phyloP scores from a whole-genome alignment of 1,284 basidiomycete species.

The Amylostereum chailletii region DNA sequence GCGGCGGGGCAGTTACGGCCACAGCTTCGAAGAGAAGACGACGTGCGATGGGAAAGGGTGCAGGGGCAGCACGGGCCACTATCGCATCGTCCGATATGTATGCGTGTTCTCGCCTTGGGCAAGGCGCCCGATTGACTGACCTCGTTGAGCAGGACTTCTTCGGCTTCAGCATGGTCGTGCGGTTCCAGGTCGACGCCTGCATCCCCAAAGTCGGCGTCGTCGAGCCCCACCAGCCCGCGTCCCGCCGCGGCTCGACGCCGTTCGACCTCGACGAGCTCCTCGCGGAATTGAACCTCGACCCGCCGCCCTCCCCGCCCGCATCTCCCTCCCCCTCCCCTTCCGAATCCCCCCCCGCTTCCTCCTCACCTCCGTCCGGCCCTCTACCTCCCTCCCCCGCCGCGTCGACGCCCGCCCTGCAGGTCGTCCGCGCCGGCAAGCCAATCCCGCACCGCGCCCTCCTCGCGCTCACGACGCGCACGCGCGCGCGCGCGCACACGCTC shows the following conservation, averaged over 20 bases:
- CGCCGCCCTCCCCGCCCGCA: not conserved
- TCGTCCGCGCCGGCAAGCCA: constrained; percentile 14
- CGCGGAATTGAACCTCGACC: not conserved
- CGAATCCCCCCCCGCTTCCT: not conserved
- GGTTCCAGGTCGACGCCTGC: constrained; percentile 42
- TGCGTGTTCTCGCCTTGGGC: constrained; percentile 10
- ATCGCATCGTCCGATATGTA: constrained; percentile 29
- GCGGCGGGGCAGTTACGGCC: constrained; percentile 31
- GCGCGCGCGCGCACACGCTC: constrained; percentile 10
- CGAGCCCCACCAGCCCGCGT: not conserved
- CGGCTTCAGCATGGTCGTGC: constrained; percentile 40
- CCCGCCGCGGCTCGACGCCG: not conserved
- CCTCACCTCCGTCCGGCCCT: not conserved
- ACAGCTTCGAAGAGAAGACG: constrained; percentile 37
- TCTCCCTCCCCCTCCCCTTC: constrained; percentile 1
- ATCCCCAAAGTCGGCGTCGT: constrained; percentile 14
- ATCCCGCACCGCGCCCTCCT: constrained; percentile 28
- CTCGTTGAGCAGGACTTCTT: constrained; percentile 29
- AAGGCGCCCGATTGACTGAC: not conserved
- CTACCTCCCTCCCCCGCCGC: not conserved
- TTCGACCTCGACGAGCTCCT: constrained; percentile 9
- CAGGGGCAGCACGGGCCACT: constrained; percentile 24
- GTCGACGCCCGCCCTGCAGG: not conserved
- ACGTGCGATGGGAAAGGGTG: constrained; percentile 23
- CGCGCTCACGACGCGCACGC: constrained; percentile 31